Evolutionary conservation across 768 basidiomycete species (phyloP), one percentile per base, ranked within the genome.

Genomic region (Amanita muscaria): DNA sequence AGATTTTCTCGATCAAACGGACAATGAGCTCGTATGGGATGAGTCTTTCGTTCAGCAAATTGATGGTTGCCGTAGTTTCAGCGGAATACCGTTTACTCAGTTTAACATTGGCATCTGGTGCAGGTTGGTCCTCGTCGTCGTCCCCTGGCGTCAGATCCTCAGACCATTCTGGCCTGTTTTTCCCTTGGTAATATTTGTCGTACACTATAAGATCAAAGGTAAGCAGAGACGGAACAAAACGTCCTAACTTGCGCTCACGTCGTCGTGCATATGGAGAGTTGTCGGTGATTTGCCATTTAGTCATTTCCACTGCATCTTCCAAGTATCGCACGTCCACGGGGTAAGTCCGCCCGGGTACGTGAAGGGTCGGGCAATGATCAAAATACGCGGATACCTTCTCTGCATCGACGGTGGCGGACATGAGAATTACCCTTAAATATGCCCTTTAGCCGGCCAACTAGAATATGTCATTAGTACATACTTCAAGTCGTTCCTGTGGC

Each of bases 361-460:
- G 79, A 10, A 98, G 69, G 14, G 80, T 77, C 0, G 90, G 89
- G 52, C 84, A 84, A 36, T 78, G 77, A n/a, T 83, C 88, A 58
- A 98, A 96, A 60, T 83, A 97, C 11, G 62, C 65, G 9, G 92
- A 87, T 31, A 98, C 79, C 66, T 92, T 92, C 44, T 88, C 82
- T 1, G 89, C 81, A 52, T 99, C 91, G 19, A 96, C 70, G 0
- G 96, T 99, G 1, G 96, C 94, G 24, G 91, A 94, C 94, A 99
- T 99, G 37, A 98, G 72, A 12, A 97, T 77, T 31, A 99, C 79
- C 63, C 89, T 92, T 46, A 22, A 12, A 23, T 36, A 49, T 50
- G 39, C 45, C 31, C 24, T 33, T 32, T 19, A 39, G 24, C 47
- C 12, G 29, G n/a, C 30, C 35, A 16, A 11, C 5, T 18, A 4